phyloP scores from a whole-genome alignment of 495 filamentous ascomycete species.

The Podospora bellae-mahoneyi region DNA sequence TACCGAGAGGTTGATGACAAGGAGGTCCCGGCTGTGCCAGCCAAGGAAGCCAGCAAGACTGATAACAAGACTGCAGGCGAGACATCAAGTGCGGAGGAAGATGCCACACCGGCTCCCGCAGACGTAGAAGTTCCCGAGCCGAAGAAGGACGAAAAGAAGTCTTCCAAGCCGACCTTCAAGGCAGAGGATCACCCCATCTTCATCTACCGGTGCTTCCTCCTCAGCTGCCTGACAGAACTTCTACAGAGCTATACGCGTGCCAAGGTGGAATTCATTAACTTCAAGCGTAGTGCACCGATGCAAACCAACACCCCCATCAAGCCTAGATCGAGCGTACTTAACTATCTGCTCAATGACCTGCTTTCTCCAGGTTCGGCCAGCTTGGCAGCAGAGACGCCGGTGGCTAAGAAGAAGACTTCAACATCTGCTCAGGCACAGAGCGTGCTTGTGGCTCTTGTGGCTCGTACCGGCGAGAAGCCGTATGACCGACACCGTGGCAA shows the following conservation, averaged over 20 bases:
- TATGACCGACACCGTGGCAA: constrained; percentile 43
- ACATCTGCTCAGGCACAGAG: constrained; percentile 82
- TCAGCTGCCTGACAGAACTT: constrained; percentile 90
- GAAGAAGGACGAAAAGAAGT: constrained; percentile 58
- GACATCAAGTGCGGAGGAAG: constrained; percentile 15
- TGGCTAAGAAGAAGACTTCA: constrained; percentile 74
- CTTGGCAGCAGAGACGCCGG: constrained; percentile 63
- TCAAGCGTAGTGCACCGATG: constrained; percentile 81
- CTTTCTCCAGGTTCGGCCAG: constrained; percentile 75
- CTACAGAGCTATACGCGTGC: constrained; percentile 89
- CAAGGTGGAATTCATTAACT: constrained; percentile 98
- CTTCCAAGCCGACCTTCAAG: constrained; percentile 77
- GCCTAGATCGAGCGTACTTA: constrained; percentile 85
- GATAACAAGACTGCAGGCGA: constrained; percentile 30
- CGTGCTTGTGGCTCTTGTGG: constrained; percentile 80
- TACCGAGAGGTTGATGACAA: constrained; percentile 90
- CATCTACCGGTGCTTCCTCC: constrained; percentile 90
- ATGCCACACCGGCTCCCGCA: constrained; percentile 24
- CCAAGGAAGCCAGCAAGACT: constrained; percentile 43
- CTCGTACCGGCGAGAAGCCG: constrained; percentile 77
- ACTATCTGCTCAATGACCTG: constrained; percentile 85
- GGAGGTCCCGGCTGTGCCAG: constrained; percentile 46
- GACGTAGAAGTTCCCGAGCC: constrained; percentile 28
- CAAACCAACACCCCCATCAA: constrained; percentile 83
- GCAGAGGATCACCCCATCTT: constrained; percentile 92